Percentiles rank a stretch among this genome's conserved stretches.
phyloP scores from a whole-genome alignment of 2,329 filamentous ascomycete species.

The Ophiocordyceps unilateralis region DNA sequence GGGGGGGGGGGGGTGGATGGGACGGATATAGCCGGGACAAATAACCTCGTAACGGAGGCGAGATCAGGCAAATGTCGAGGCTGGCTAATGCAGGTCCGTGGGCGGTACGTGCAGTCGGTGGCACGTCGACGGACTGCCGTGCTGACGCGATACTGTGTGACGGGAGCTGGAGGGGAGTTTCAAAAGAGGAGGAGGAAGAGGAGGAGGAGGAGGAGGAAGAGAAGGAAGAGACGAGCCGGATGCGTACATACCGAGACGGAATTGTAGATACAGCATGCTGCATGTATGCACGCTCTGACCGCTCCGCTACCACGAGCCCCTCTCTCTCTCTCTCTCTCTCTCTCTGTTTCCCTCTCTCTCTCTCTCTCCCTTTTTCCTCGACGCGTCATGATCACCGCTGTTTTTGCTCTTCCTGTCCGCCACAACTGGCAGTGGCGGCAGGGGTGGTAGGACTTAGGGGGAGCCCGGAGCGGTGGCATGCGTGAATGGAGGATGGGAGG shows the following conservation, averaged over 20 bases:
- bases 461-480: neutral
- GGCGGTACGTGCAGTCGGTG: no score
- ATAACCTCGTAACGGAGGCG: neutral
- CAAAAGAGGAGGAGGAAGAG: neutral
- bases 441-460: neutral
- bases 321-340: neutral
- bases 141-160: neutral
- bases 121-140: neutral
- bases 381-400: no score
- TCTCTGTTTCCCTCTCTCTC: neutral
- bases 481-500: no score
- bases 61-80: neutral
- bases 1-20: conserved; percentile 22
- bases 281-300: neutral
- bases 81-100: neutral
- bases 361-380: neutral
- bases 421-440: neutral
- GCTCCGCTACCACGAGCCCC: neutral
- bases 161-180: neutral
- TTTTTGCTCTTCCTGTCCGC: no score
- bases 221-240: no score
- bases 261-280: no score
- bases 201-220: neutral
- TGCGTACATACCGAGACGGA: neutral
- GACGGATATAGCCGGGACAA: no score